Evolutionary conservation across 140 eudicot genomes (phyloP), one percentile per base, ranked within the genome.

Genomic region (Stevia rebaudiana): DNA sequence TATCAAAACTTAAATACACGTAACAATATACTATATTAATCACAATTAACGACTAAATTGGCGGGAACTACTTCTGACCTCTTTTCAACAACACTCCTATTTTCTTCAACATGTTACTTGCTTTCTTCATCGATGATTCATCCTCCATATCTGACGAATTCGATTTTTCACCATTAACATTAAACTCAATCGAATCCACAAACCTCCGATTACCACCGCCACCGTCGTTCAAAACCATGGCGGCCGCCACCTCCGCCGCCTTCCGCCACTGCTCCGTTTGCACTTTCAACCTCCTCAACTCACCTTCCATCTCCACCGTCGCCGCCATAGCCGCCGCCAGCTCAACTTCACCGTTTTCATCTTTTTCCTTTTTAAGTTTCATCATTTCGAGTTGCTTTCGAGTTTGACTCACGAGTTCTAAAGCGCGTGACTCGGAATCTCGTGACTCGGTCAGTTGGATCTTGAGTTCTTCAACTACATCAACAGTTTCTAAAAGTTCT

Each of bases 241-340:
- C 74, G 22, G 98, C 84, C 13, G 98, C 98, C 33, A 28, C 12
- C 68, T 70, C 96, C 0, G 98, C 98, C 8, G 96, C 98, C 75
- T 88, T 88, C 74, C 51, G 88, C 96, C 98, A 92, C 68, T 92
- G 98, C 68, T 88, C 88, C 10, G 75, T 70, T 55, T 92, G 98
- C 52, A 92, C 94, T 53, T 92, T 92, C 72, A 88, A 54, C 69
- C 83, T 76, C 78, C 88, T 68, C 54, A 92, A 47, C 63, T 92
- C 95, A 11, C 82, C 73, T 69, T 88, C 98, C 79, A 88, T 67
- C 77, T 83, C 96, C 0, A 82, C 63, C 22, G 81, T 84, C 6
- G 83, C 82, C 37, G 75, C 87, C 68, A 82, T 80, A 6, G 94
- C 84, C 15, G 90, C 79, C 40, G 76, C 87, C 30, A 86, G 50